These are phyloP conservation scores for Exidia glandulosa DNA, from an alignment of 768 basidiomycete species.

Conservation along the genomic window DNA sequence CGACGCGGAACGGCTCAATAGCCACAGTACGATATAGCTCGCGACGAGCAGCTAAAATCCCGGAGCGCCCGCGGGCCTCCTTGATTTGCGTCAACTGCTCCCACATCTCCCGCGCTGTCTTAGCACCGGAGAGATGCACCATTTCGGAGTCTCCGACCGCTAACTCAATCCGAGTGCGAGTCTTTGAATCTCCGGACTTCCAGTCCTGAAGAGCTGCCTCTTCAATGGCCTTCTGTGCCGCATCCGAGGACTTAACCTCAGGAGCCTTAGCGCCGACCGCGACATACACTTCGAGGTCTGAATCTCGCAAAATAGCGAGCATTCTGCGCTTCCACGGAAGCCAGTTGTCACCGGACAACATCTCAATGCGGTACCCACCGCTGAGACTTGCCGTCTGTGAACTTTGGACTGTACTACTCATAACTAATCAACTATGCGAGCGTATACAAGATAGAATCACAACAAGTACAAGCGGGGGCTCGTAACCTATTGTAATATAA, in stretches of 20 bases:
- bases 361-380: too few species aligned
- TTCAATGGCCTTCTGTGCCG: background rate
- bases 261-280: background rate
- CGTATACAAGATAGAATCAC: too few species aligned
- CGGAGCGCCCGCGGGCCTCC: constrained; percentile 2
- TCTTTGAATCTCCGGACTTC: constrained; percentile 4
- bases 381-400: too few species aligned
- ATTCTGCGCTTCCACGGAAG: constrained; percentile 7
- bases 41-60: background rate
- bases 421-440: too few species aligned
- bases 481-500: too few species aligned
- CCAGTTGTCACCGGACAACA: constrained; percentile 3
- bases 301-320: constrained; percentile 3
- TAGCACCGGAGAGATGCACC: constrained; percentile 3
- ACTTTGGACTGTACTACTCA: too few species aligned
- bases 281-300: constrained; percentile 1
- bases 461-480: too few species aligned
- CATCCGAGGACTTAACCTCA: background rate
- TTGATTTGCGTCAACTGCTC: constrained; percentile 1
- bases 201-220: background rate
- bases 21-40: constrained; percentile 2
- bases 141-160: constrained; percentile 5
- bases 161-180: constrained; percentile 4
- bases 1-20: constrained; percentile 4
- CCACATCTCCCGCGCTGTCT: constrained; percentile 5